Base-by-base conservation (phyloP, 1,139 yeast species). In the Zygoascus meyerae region DNA sequence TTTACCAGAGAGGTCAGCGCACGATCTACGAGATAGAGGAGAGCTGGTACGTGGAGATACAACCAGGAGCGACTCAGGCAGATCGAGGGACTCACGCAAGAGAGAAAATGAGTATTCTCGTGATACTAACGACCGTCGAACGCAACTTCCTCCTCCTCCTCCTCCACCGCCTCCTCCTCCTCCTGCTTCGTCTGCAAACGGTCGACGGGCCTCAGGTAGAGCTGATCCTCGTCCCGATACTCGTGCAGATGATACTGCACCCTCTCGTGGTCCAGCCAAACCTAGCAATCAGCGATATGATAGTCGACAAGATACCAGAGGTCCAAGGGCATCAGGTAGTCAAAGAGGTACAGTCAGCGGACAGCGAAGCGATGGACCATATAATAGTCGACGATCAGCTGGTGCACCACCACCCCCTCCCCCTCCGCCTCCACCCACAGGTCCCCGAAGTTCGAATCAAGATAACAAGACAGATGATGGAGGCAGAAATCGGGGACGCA, bases 151-250 rank as follows among this genome's bases (percentile, higher is more conserved):
- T 21, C 46, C 41, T 9, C 47, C 49, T 5, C 47, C 51, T 7
- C 47, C 46, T 32, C 48, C 48, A 7, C 51, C 49, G 1, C 48
- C 51, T 7, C 49, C 51, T 2, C 51, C 48, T 17, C 48, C 46
- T 1, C 48, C 48, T 5, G 14, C 34, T 9, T 34, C 31, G 15
- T 29, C 34, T 30, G 15, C 37, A 7, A 18, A 4, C 18, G 32
- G 34, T 12, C 41, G 32, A 11, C 21, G 30, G 14, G 9, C 28
- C 17, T 34, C 37, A 5, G 37, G 31, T 8, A 15, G 42, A 21
- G 35, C 28, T n/a, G 35, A 21, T 16, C 28, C 32, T 6, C 40
- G 45, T 7, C 11, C 33, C 29, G 43, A 40, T 4, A 18, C 21
- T n/a, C 43, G 34, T 6, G 26, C 31, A 2, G 43, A 40, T 8